phyloP scores from a whole-genome alignment of 2,329 filamentous ascomycete genomes.

The Anthostomella pinea region DNA sequence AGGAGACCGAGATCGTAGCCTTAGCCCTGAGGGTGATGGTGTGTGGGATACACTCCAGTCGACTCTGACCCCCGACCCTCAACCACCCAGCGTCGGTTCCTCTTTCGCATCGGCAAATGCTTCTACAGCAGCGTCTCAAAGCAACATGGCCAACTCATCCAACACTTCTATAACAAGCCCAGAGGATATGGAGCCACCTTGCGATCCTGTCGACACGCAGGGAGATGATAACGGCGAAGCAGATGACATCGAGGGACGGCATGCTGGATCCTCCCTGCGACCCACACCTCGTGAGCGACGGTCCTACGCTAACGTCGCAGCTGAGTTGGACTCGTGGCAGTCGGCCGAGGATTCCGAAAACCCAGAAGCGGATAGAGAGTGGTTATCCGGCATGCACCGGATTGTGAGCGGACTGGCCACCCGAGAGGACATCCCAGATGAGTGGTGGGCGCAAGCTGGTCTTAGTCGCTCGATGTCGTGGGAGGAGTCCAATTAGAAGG shows the following conservation, averaged over 20 bases:
- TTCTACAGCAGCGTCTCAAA: constrained; percentile 43
- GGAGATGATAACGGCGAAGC: constrained; percentile 55
- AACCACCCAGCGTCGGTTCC: constrained; percentile 74
- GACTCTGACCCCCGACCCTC: constrained; percentile 78
- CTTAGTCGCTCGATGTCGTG: constrained; percentile 57
- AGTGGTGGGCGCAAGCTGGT: constrained; percentile 75
- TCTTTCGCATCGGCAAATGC: constrained; percentile 73
- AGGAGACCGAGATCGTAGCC: constrained; percentile 78
- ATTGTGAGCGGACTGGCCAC: constrained; percentile 69
- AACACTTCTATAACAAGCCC: constrained; percentile 45
- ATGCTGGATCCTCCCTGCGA: constrained; percentile 7
- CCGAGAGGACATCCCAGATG: constrained; percentile 74
- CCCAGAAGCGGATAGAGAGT: constrained; percentile 28
- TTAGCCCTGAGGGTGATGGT: constrained; percentile 66
- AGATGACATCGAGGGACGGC: constrained; percentile 30
- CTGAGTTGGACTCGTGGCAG: constrained; percentile 6
- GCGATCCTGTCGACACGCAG: constrained; percentile 53
- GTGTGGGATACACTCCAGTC: constrained; percentile 78
- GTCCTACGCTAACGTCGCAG: constrained; percentile 42
- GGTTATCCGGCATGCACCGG: constrained; percentile 63
- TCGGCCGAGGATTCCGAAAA: constrained; percentile 10
- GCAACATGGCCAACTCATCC: constrained; percentile 41
- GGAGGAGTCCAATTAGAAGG: constrained; percentile 30
- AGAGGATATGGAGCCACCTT: constrained; percentile 42
- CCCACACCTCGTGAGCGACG: constrained; percentile 16